Percentiles rank a stretch among this genome's conserved stretches.
phyloP scores from a whole-genome alignment of 345 rosid genomes.

The Sisymbrium irio region DNA sequence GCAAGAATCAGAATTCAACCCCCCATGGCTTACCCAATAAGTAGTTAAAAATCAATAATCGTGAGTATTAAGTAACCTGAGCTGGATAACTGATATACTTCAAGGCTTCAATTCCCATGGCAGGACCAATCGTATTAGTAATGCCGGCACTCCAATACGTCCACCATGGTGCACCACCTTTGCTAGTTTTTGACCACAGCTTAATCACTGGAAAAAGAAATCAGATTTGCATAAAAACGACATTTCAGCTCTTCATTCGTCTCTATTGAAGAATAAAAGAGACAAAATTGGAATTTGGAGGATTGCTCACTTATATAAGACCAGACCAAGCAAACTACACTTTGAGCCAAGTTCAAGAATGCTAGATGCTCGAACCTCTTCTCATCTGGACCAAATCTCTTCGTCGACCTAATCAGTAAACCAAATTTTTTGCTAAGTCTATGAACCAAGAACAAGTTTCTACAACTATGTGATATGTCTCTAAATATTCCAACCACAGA shows the following conservation, averaged over 20 bases:
- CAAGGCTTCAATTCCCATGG: slow-evolving; percentile 92
- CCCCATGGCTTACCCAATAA: neutral
- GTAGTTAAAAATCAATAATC: neutral
- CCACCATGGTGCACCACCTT: slow-evolving; percentile 92
- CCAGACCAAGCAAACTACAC: slow-evolving; percentile 86
- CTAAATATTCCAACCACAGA: neutral
- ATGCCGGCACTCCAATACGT: slow-evolving; percentile 92
- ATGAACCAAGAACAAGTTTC: neutral
- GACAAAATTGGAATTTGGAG: neutral
- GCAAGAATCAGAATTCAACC: slow-evolving; percentile 15
- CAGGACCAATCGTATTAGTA: slow-evolving; percentile 91
- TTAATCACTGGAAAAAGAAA: slow-evolving; percentile 61
- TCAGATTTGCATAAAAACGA: neutral
- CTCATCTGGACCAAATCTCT: slow-evolving; percentile 80
- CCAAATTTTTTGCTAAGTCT: neutral
- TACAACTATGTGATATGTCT: neutral
- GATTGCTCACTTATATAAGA: slow-evolving; percentile 75
- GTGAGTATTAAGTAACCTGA: slow-evolving; percentile 45
- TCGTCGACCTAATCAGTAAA: slow-evolving; percentile 61
- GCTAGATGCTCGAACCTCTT: slow-evolving; percentile 90
- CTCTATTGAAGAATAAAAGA: neutral
- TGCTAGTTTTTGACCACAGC: slow-evolving; percentile 68
- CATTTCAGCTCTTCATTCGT: neutral
- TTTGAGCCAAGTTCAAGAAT: slow-evolving; percentile 86
- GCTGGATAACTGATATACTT: slow-evolving; percentile 96